Base-by-base conservation (phyloP, 1,284 basidiomycete genomes). In the Moniliophthora roreri region DNA sequence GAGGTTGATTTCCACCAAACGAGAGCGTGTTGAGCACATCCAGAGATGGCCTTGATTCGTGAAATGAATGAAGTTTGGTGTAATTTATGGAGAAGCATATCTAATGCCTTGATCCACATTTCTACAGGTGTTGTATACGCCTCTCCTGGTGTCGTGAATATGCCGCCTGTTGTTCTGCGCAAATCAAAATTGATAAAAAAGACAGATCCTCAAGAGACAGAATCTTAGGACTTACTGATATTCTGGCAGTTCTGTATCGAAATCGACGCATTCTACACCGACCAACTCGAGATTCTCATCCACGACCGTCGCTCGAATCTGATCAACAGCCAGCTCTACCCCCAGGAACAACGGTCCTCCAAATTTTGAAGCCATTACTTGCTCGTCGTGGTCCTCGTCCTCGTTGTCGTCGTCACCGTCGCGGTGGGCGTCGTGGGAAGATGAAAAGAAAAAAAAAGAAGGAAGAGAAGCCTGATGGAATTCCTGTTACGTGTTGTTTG, bases 1-100 rank as follows among this genome's bases (percentile, higher is more conserved):
- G 84, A 75, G 23, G 81, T 83, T 2, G 84, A 84, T 69, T 89
- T 89, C 87, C 88, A 91, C 87, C 87, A 91, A 28, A 91, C 89
- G 21, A 90, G 72, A 2, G 87, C 87, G 64, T 88, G 85, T 82
- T 90, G 88, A 3, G 87, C 87, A 56, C 83, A 75, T 36, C 90
- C 90, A 15, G 87, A 85, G 57, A 92, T 82, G 0, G 84, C 79
- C 64, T 81, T 85, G 58, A 91, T 82, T 62, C 82, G 80, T 24
- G 77, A 68, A 41, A 91, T 59, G 62, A 91, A 85, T 58, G 85
- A 79, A 58, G 79, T 84, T 65, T 80, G 75, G 59, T 79, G 74
- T 34, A 93, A 69, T 68, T 90, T 91, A 68, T 87, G 83, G 59
- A 92, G 73, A 46, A 93, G 76, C 44, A 82, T 68, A 69, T 93